These are phyloP conservation scores for Thuja plicata DNA, from an alignment of 83 land plant species.

Conservation along the genomic window DNA sequence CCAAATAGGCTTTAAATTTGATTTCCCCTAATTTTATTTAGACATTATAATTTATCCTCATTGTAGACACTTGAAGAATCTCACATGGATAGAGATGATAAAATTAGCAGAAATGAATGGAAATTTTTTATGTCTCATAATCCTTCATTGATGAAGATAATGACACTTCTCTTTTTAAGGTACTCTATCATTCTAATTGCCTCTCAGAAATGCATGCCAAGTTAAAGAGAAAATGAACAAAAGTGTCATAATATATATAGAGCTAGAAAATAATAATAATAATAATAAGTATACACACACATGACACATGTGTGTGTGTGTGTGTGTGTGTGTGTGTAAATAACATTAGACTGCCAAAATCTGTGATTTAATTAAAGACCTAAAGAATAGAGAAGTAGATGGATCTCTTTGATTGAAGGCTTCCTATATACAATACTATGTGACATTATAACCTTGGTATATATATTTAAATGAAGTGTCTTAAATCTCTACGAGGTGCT, in stretches of 20 bases:
- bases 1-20: background rate
- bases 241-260: background rate
- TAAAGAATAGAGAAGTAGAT: background rate
- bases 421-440: background rate
- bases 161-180: constrained; percentile 76
- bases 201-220: background rate
- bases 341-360: background rate
- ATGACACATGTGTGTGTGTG: no score
- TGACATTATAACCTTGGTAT: background rate
- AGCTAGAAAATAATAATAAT: no score
- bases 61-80: constrained; percentile 70
- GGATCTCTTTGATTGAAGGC: background rate
- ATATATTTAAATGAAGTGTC: background rate
- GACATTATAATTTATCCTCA: background rate
- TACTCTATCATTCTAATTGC: constrained; percentile 9
- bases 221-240: background rate
- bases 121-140: constrained; percentile 50
- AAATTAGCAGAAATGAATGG: constrained; percentile 68
- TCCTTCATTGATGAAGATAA: constrained; percentile 75
- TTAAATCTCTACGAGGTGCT: background rate
- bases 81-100: constrained; percentile 62
- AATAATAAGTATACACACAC: no score
- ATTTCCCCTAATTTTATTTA: background rate
- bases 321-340: no score
- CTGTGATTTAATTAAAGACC: background rate